These are phyloP conservation scores for Suhomyces bolitotheri DNA, from an alignment of 1,139 yeast genomes.

Conservation along the genomic window DNA sequence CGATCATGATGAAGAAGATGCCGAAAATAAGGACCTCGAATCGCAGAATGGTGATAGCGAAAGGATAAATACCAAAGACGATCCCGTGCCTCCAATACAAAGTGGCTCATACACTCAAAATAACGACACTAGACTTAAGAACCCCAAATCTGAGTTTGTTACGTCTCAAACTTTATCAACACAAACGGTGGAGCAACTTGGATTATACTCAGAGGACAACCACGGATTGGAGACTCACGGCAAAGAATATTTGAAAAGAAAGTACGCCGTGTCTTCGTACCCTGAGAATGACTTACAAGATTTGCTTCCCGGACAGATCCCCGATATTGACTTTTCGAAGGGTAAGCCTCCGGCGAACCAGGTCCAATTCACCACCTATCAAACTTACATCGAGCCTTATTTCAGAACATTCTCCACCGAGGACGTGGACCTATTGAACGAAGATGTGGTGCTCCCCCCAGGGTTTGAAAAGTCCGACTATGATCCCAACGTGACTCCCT, in stretches of 20 bases:
- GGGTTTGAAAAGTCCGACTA: conserved; percentile 50
- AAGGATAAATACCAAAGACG: conserved; percentile 26
- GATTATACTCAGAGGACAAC: conserved; percentile 63
- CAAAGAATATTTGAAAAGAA: conserved; percentile 69
- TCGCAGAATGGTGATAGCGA: conserved; percentile 14
- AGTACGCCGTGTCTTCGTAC: conserved; percentile 86
- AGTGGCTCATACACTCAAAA: conserved; percentile 49
- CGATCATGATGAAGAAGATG: background rate
- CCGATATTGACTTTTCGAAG: conserved; percentile 81
- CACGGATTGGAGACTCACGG: conserved; percentile 59
- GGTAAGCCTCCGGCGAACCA: conserved; percentile 83
- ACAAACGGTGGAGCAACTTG: conserved; percentile 62
- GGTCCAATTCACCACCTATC: conserved; percentile 88
- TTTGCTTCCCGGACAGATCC: conserved; percentile 83
- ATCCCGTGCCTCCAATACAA: conserved; percentile 46
- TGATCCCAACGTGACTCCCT: conserved; percentile 69
- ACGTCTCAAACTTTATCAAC: conserved; percentile 69
- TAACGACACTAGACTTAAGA: conserved; percentile 62
- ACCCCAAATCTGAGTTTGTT: conserved; percentile 80
- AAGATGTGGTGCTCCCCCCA: conserved; percentile 57
- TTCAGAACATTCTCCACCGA: conserved; percentile 77
- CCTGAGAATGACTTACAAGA: conserved; percentile 78
- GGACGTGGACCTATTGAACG: conserved; percentile 72
- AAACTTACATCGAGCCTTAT: conserved; percentile 80
- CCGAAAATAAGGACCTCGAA: conserved; percentile 1